A percentile compares a stretch with the other conserved stretches of the same genome.
These are phyloP conservation scores for Beauveria scarabaeidicola DNA, from an alignment of 2,329 filamentous ascomycete species.

Conservation along the genomic window DNA sequence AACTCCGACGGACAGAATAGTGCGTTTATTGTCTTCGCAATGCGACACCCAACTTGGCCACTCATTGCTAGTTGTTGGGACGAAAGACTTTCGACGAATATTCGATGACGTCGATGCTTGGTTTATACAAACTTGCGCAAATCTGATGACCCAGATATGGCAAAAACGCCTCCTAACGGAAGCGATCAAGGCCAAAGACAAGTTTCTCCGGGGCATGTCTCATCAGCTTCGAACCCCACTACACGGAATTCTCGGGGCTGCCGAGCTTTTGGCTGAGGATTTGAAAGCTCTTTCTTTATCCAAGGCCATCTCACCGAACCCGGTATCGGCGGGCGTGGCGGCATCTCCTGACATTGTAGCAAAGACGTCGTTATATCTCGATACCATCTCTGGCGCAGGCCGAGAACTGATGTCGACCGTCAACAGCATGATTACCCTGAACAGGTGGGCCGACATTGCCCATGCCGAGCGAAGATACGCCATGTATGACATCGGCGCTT, in stretches of 20 bases:
- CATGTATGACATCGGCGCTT: slow-evolving; percentile 5
- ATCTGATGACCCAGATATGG: slow-evolving; percentile 28
- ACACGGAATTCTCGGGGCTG: slow-evolving; percentile 33
- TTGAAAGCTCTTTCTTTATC: slow-evolving; percentile 19
- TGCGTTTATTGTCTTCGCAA: slow-evolving; percentile 29
- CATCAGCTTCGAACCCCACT: slow-evolving; percentile 40
- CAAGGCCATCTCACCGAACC: neutral
- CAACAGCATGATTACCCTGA: slow-evolving; percentile 35
- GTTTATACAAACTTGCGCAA: slow-evolving; percentile 34
- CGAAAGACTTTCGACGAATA: slow-evolving; percentile 32
- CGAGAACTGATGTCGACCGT: slow-evolving; percentile 16
- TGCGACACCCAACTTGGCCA: slow-evolving; percentile 25
- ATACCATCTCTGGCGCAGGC: neutral
- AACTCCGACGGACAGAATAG: slow-evolving; percentile 19
- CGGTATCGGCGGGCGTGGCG: neutral
- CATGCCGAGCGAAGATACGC: slow-evolving; percentile 23
- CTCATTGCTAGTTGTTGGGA: slow-evolving; percentile 30
- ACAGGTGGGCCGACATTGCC: slow-evolving; percentile 29
- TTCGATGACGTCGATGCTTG: slow-evolving; percentile 39
- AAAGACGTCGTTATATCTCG: slow-evolving; percentile 17
- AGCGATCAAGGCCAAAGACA: slow-evolving; percentile 34
- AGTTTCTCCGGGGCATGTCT: slow-evolving; percentile 35
- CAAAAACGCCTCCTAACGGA: slow-evolving; percentile 31
- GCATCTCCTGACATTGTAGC: neutral
- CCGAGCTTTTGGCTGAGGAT: slow-evolving; percentile 33